Conservation (phyloP, 2,329 filamentous ascomycete genomes). For the Aureobasidium mangrovei region DNA sequence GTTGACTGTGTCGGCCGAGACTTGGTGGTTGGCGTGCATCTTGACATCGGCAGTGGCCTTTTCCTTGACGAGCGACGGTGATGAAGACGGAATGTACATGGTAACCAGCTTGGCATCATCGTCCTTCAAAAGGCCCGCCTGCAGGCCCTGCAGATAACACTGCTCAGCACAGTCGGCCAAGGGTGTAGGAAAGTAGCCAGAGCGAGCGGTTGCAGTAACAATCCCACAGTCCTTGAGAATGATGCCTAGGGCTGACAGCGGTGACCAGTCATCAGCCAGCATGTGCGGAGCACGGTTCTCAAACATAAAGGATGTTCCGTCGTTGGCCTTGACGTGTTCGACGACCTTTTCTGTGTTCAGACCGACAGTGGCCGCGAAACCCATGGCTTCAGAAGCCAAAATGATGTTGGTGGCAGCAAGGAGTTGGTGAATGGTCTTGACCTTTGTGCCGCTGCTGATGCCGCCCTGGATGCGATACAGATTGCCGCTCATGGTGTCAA, state of each 20-base stretch:
- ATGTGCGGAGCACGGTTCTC: conserved; percentile 47
- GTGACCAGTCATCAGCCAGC: conserved; percentile 43
- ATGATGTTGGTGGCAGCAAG: conserved; percentile 52
- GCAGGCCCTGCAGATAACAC: conserved; percentile 51
- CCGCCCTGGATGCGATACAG: conserved; percentile 48
- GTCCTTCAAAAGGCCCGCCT: conserved; percentile 46
- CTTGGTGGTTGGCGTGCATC: conserved; percentile 27
- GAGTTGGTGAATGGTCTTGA: conserved; percentile 51
- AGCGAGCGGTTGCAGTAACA: conserved; percentile 56
- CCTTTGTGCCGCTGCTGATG: conserved; percentile 46
- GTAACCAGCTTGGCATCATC: conserved; percentile 50
- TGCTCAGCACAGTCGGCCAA: conserved; percentile 57
- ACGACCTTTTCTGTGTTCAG: conserved; percentile 42
- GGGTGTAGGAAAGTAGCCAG: conserved; percentile 49
- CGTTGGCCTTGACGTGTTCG: conserved; percentile 38
- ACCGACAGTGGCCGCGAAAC: conserved; percentile 45
- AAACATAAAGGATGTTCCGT: conserved; percentile 46
- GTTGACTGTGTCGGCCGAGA: conserved; percentile 29
- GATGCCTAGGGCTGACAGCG: conserved; percentile 37
- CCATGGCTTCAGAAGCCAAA: conserved; percentile 48
- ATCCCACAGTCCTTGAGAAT: conserved; percentile 48
- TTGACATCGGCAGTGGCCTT: conserved; percentile 30
- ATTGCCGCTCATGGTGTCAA: conserved; percentile 59
- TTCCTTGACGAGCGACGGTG: conserved; percentile 26
- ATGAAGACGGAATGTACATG: conserved; percentile 36